Evolutionary conservation across 2,329 filamentous ascomycete species (phyloP).

Genomic region (Colletotrichum sp.): DNA sequence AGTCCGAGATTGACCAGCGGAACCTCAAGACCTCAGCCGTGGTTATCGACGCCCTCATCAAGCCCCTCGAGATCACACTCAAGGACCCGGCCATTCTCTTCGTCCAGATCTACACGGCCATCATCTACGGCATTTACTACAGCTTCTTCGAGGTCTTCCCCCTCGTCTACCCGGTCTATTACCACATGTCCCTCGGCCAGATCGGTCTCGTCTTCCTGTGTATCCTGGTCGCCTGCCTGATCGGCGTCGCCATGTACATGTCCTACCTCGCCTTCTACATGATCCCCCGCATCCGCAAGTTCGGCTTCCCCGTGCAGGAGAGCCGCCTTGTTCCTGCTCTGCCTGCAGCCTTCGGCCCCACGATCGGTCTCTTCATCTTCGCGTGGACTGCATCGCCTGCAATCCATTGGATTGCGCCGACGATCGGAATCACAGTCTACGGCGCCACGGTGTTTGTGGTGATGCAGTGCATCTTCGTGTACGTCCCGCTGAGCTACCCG

Average conservation of each 20-base stretch:
- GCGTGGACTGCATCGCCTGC: conserved; percentile 59
- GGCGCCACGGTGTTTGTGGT: conserved; percentile 57
- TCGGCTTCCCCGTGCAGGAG: conserved; percentile 58
- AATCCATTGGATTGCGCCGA: conserved; percentile 61
- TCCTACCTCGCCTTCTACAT: conserved; percentile 58
- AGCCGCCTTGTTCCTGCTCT: conserved; percentile 61
- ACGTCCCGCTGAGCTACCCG: conserved; percentile 61
- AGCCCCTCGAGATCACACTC: conserved; percentile 64
- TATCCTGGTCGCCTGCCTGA: conserved; percentile 60
- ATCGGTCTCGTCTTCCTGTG: conserved; percentile 66
- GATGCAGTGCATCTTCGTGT: conserved; percentile 66
- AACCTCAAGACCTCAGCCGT: conserved; percentile 53
- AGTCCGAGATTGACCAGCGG: conserved; percentile 69
- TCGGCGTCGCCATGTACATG: conserved; percentile 55
- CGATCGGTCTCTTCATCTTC: conserved; percentile 66
- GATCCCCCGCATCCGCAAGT: conserved; percentile 52
- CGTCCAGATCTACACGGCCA: conserved; percentile 64
- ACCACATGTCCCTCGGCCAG: conserved; percentile 63
- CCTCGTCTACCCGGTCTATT: conserved; percentile 64
- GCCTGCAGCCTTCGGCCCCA: conserved; percentile 54
- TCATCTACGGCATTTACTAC: conserved; percentile 68
- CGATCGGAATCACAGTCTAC: conserved; percentile 63
- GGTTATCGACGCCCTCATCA: conserved; percentile 62
- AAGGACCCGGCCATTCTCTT: conserved; percentile 69
- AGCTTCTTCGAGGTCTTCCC: conserved; percentile 72